phyloP scores from a whole-genome alignment of 768 basidiomycete genomes.

The Sporobolomyces roseus region DNA sequence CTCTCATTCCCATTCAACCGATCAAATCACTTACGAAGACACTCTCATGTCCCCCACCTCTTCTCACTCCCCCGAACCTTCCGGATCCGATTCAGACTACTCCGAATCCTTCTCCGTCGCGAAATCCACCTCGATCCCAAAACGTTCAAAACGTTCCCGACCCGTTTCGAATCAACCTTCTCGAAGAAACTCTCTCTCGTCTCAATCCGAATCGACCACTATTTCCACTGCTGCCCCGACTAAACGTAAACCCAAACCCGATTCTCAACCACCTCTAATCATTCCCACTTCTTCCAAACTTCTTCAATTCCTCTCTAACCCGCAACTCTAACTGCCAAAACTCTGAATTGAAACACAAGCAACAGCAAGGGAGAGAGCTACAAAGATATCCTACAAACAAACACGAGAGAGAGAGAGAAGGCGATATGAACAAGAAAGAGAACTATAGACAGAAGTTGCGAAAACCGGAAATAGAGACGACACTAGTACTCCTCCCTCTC shows the following conservation, averaged over 20 bases:
- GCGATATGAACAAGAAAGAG: conserved; percentile 5
- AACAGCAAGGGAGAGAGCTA: neutral
- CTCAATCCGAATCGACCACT: neutral
- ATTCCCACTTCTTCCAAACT: too few species aligned
- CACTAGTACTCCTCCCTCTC: neutral
- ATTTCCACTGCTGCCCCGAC: neutral
- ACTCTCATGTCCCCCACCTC: too few species aligned
- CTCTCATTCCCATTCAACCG: too few species aligned
- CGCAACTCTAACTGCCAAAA: conserved; percentile 57
- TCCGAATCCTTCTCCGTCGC: neutral
- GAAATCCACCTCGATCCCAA: neutral
- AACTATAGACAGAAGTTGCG: neutral
- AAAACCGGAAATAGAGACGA: too few species aligned
- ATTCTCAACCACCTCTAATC: too few species aligned
- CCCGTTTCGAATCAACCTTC: neutral
- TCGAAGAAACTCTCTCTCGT: neutral
- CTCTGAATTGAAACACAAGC: too few species aligned
- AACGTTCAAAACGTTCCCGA: neutral
- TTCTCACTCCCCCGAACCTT: too few species aligned
- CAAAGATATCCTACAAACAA: neutral
- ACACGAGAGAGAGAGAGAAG: neutral
- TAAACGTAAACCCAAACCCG: too few species aligned
- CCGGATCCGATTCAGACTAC: conserved; percentile 19
- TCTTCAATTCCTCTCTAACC: neutral
- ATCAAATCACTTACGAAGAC: too few species aligned